phyloP scores from a whole-genome alignment of 306 rosid species.

The Hippophae tibetana region DNA sequence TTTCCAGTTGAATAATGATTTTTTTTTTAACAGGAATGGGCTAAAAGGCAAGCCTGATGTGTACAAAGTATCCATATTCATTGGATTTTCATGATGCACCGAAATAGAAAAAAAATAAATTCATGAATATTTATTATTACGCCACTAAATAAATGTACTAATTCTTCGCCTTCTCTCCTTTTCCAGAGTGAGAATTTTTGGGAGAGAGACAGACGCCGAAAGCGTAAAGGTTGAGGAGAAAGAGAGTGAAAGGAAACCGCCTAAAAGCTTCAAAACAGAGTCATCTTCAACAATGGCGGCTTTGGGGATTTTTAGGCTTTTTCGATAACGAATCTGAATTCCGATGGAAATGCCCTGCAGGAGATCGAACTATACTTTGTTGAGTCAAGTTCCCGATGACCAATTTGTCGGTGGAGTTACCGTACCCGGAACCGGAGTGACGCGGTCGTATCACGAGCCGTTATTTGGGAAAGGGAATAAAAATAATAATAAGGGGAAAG shows the following conservation, averaged over 20 bases:
- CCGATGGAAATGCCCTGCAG: constrained; percentile 81
- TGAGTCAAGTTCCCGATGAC: constrained; percentile 72
- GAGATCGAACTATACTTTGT: constrained; percentile 78
- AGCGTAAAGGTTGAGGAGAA: no score
- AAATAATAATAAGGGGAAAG: constrained; percentile 27
- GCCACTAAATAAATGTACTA: constrained; percentile 27
- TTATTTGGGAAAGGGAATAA: constrained; percentile 55
- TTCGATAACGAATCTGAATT: constrained; percentile 3
- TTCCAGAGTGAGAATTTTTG: constrained; percentile 40
- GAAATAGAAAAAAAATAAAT: not conserved
- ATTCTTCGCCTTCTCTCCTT: constrained; percentile 9
- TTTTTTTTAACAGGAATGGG: no score
- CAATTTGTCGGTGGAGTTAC: constrained; percentile 28
- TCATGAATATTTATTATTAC: constrained; percentile 27
- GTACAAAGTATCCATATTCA: not conserved
- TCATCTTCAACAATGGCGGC: constrained; percentile 45
- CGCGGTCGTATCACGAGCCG: constrained; percentile 38
- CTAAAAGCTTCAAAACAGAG: constrained; percentile 10
- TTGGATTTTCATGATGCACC: not conserved
- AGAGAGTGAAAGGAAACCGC: not conserved
- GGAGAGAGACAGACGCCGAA: constrained; percentile 19
- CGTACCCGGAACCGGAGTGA: constrained; percentile 23
- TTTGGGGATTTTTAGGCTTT: constrained; percentile 40
- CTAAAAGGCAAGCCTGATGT: no score
- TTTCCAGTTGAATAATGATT: no score